Conservation (phyloP, 169 alveolate genomes). For the Eimeria falciformis region DNA sequence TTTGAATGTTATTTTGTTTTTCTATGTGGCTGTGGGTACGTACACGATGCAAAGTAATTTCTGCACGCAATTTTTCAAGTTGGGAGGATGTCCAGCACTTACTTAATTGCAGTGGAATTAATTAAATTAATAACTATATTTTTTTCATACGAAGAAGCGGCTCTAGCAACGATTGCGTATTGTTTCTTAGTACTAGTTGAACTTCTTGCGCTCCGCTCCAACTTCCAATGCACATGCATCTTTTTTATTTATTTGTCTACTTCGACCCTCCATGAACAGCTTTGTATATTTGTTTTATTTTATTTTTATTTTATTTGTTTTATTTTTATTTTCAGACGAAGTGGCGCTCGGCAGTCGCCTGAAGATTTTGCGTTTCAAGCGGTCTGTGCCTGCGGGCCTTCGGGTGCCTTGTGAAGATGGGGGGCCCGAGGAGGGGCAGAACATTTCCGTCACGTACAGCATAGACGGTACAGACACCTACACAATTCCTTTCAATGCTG, state of each 20-base stretch:
- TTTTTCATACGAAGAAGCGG: no score
- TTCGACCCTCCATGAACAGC: background rate
- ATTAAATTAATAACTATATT: no score
- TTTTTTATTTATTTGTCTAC: conserved; percentile 1
- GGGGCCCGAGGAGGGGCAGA: background rate
- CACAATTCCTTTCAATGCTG: conserved; percentile 48
- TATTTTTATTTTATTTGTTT: background rate
- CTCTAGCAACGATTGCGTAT: no score
- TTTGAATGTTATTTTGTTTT: no score
- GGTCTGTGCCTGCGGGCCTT: background rate
- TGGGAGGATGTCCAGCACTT: no score
- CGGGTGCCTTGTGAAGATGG: background rate
- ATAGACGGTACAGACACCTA: conserved; percentile 59
- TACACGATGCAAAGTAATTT: no score
- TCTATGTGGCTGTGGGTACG: no score
- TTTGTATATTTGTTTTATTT: background rate
- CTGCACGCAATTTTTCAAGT: no score
- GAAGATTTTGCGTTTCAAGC: conserved; percentile 33
- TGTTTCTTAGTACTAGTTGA: no score
- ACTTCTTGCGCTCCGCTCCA: no score
- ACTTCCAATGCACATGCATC: background rate
- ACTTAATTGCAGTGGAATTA: no score
- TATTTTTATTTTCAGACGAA: background rate
- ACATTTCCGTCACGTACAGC: conserved; percentile 44
- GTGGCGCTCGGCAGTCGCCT: conserved; percentile 15